phyloP scores from a whole-genome alignment of 192 early-diverging fungal species.

The Linnemannia schmuckeri region DNA sequence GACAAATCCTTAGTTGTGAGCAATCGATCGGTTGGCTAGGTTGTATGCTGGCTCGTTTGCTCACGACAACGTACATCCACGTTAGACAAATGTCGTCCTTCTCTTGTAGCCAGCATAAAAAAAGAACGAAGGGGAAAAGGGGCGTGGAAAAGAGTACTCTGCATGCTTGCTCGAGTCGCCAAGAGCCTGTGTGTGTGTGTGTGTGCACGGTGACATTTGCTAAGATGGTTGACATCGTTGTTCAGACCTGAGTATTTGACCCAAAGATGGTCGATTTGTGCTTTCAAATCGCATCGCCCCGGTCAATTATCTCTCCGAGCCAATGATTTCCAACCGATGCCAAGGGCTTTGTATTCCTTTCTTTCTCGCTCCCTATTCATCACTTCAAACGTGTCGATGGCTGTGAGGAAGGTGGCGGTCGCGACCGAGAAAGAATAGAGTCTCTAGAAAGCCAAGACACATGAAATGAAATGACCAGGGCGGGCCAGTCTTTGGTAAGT shows the following conservation, averaged over 20 bases:
- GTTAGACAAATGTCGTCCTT: not conserved
- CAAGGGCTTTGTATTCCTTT: too few species aligned
- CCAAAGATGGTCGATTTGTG: constrained; percentile 5
- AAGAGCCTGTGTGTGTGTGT: not conserved
- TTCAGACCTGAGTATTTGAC: not conserved
- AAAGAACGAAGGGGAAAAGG: not conserved
- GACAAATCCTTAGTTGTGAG: not conserved
- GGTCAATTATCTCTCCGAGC: constrained; percentile 8
- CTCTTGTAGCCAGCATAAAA: not conserved
- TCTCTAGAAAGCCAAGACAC: too few species aligned
- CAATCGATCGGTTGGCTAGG: not conserved
- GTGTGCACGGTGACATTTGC: not conserved
- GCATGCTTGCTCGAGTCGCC: too few species aligned
- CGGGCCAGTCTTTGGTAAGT: not conserved
- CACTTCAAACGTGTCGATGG: too few species aligned
- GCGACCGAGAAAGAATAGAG: too few species aligned
- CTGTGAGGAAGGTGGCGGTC: too few species aligned
- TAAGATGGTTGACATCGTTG: not conserved
- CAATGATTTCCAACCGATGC: not conserved
- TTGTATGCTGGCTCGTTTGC: not conserved
- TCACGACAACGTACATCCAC: not conserved
- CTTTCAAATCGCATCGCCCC: constrained; percentile 1
- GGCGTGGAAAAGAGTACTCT: not conserved
- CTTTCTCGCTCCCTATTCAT: too few species aligned
- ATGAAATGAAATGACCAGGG: too few species aligned